Percentiles rank a stretch among this genome's conserved stretches.
Evolutionary conservation across 306 rosid genomes (phyloP).

Genomic region (Sphenostylis stenocarpa): DNA sequence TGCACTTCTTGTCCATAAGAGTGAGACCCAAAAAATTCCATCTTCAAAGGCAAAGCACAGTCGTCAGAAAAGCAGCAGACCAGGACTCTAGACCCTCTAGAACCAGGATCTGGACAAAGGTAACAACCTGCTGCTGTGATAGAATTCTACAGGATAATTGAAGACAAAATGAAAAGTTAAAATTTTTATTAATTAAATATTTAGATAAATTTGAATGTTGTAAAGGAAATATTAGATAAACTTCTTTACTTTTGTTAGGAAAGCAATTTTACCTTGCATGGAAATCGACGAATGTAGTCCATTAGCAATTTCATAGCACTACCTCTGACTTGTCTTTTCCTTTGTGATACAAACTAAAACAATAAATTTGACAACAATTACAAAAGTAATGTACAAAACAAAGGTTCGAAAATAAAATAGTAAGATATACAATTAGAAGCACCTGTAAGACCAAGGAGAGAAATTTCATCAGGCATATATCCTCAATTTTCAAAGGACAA

Average conservation of each 20-base stretch:
- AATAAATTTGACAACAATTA: slow-evolving; percentile 27
- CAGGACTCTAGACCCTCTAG: slow-evolving; percentile 69
- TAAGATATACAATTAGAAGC: slow-evolving; percentile 27
- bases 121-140: slow-evolving; percentile 89
- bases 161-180: background rate
- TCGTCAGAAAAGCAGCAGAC: slow-evolving; percentile 75
- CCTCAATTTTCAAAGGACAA: slow-evolving; percentile 50
- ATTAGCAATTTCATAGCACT: slow-evolving; percentile 67
- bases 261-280: slow-evolving; percentile 69
- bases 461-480: slow-evolving; percentile 68
- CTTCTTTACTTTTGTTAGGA: background rate
- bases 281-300: slow-evolving; percentile 62
- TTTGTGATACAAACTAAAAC: slow-evolving; percentile 85
- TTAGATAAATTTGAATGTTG: background rate
- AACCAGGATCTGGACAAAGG: slow-evolving; percentile 92
- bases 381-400: slow-evolving; percentile 9
- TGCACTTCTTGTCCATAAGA: slow-evolving; percentile 32
- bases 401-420: slow-evolving; percentile 1
- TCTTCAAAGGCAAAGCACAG: slow-evolving; percentile 57
- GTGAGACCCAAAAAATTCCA: slow-evolving; percentile 41
- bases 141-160: slow-evolving; percentile 59
- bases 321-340: slow-evolving; percentile 80
- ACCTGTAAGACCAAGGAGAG: slow-evolving; percentile 74
- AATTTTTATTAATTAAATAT: slow-evolving; percentile 11
- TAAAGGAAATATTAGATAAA: slow-evolving; percentile 12